Base-by-base conservation (phyloP, 169 alveolate species). In the Plasmodium vivax region DNA sequence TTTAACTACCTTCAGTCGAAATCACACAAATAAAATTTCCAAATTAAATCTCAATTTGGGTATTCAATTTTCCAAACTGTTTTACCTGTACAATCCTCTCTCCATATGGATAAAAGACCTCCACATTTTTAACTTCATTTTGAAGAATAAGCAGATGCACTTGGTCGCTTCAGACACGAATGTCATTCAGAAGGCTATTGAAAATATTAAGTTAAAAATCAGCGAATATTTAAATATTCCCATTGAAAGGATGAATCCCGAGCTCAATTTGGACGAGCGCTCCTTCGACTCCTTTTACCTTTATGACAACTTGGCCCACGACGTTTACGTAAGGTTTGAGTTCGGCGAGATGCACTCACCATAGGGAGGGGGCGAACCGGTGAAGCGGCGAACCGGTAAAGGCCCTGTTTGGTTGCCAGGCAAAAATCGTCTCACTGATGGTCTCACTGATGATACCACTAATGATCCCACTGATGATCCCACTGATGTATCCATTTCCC, bases 1-100 rank as follows among this genome's bases (percentile, higher is more conserved):
- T 87, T 80, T 87, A 80, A 77, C 34, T 14, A 77, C 88, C 5
- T 23, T 77, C 58, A 77, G 94, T 32, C 85, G 58, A 87, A 75
- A 19, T 77, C 81, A 87, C 81, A 38, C 94, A 54, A 85, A 87
- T 16, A 41, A 77, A 54, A 77, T 87, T 32, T 23, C 43, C 58
- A 87, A 87, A 87, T 87, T 77, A 77, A 87, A 87, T 16, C 72
- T 87, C 79, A 87, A 87, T 87, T 87, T 36, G 45, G 94, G 94
- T 0, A 43, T 87, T 7, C 94, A 87, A 3, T 87, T 87, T 87
- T 36, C 88, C 2, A 87, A 87, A 77, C 19, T 75, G n/a, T 87
- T 77, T 45, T 87, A 87, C 23, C 23, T 87, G 56, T 87, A 87
- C 68, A 87, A 87, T 38, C 94, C 94, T 6, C 56, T 87, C 2